Base-by-base conservation (phyloP, 2,329 filamentous ascomycete species). In the Ophiobolus disseminans region DNA sequence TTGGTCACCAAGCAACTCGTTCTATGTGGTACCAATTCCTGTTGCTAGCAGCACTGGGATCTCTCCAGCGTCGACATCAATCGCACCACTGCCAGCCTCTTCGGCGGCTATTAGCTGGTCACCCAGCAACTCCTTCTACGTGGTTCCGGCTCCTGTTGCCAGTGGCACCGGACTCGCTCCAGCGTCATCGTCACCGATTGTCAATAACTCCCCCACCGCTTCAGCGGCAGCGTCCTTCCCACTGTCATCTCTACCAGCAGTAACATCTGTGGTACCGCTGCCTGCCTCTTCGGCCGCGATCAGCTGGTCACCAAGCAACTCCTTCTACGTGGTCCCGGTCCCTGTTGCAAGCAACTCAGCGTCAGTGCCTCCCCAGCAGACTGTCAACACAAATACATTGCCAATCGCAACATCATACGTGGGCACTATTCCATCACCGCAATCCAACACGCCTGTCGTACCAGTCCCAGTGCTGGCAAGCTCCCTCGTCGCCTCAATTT, bases 301-400 rank as follows among this genome's bases (percentile, higher is more conserved):
- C 6, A 43, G n/a, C 11, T 43, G 40, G 40, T 43, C 30, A 34
- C 40, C 40, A 26, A 43, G 40, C 28, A 43, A 43, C 30, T 43
- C 40, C 14, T 43, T 43, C 40, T 43, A 43, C n/a, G 40, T 43
- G 11, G 30, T 25, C 9, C 40, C 30, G 9, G 13, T 31, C 9
- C 40, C 45, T 1, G 14, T 20, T 9, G 9, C 9, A 13, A 32
- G 30, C 30, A 6, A 14, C 30, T 5, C 9, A 14, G 7, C 6
- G n/a, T n/a, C n/a, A n/a, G n/a, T n/a, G n/a, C n/a, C n/a, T n/a
- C n/a, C n/a, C n/a, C n/a, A n/a, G n/a, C n/a, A n/a, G n/a, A 5
- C 28, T 13, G 28, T 5, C 28, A 31, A 13, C 28, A 5, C 28
- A 5, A n/a, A n/a, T n/a, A n/a, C n/a, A n/a, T n/a, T n/a, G n/a